Evolutionary conservation across 1,284 basidiomycete species (phyloP).

Genomic region (Ceratobasidium papillatum): DNA sequence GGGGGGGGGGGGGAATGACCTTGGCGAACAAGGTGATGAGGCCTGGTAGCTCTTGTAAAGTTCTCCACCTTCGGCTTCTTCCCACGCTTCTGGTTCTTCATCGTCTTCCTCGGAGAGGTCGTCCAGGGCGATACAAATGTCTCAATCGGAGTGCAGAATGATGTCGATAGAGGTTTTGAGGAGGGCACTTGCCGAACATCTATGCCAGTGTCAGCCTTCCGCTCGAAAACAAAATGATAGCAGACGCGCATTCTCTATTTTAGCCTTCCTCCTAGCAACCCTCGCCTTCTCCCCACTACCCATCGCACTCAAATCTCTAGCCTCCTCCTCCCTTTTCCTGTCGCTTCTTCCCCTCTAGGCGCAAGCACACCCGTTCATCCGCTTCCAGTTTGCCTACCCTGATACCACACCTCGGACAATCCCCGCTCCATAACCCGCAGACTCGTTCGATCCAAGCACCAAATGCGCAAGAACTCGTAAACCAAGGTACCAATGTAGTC

Average conservation of each 20-base stretch:
- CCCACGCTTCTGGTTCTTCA: not conserved
- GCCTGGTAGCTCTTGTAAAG: constrained; percentile 75
- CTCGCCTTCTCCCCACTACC: constrained; percentile 54
- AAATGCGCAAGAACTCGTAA: constrained; percentile 75
- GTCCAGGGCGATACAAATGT: constrained; percentile 52
- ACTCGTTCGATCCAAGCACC: constrained; percentile 61
- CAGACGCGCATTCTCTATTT: constrained; percentile 78
- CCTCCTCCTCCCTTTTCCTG: constrained; percentile 43
- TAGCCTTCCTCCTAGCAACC: constrained; percentile 77
- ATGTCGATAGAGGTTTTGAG: constrained; percentile 74
- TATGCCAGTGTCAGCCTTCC: constrained; percentile 49
- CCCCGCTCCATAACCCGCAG: constrained; percentile 50
- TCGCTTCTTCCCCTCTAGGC: constrained; percentile 8
- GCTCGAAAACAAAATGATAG: constrained; percentile 45
- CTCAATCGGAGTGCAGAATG: constrained; percentile 60
- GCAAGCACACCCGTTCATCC: not conserved
- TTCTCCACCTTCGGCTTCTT: constrained; percentile 29
- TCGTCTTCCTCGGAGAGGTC: constrained; percentile 39
- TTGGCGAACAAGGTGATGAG: constrained; percentile 77
- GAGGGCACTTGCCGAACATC: constrained; percentile 82
- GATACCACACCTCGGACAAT: constrained; percentile 51
- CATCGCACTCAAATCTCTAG: constrained; percentile 53
- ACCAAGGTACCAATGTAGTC: constrained; percentile 80
- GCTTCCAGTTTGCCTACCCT: constrained; percentile 44
- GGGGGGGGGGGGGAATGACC: too few species aligned